Conservation (phyloP, 2,329 filamentous ascomycete species). For the Diaporthe vaccinii region DNA sequence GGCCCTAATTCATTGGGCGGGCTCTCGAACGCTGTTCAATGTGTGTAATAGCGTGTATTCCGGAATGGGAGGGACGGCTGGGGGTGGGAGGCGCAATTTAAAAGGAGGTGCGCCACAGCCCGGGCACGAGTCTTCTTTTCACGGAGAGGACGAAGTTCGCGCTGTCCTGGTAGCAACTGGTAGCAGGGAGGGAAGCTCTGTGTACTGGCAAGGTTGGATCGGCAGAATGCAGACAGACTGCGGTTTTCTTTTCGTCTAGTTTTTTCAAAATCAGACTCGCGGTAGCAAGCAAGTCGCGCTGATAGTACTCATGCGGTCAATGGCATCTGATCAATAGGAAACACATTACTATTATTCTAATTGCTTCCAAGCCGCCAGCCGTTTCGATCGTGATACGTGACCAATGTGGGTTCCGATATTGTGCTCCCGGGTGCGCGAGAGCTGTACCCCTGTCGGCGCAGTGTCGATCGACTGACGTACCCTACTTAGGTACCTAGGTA, state of each 20-base stretch:
- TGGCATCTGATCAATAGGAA: conserved; percentile 27
- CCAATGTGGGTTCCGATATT: not conserved
- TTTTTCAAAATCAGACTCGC: conserved; percentile 21
- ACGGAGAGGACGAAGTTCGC: conserved; percentile 10
- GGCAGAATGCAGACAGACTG: conserved; percentile 31
- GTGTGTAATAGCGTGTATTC: conserved; percentile 39
- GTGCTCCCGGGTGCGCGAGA: not conserved
- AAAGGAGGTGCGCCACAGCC: conserved; percentile 20
- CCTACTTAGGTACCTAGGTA: not conserved
- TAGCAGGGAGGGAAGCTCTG: not conserved
- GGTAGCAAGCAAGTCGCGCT: conserved; percentile 18
- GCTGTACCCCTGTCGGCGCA: conserved; percentile 19
- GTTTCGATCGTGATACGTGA: not conserved
- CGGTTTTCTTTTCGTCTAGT: conserved; percentile 24
- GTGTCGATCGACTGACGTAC: conserved; percentile 5
- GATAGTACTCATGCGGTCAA: conserved; percentile 14
- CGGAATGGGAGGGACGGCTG: conserved; percentile 4
- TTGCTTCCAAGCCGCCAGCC: not conserved
- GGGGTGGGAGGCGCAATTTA: conserved; percentile 15
- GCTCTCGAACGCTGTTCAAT: conserved; percentile 34
- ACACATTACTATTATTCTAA: conserved; percentile 23
- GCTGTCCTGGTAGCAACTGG: conserved; percentile 3
- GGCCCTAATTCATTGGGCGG: conserved; percentile 20
- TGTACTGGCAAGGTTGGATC: conserved; percentile 38
- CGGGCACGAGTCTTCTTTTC: conserved; percentile 28